Percentiles rank a stretch among this genome's conserved stretches.
phyloP scores from a whole-genome alignment of 2,329 filamentous ascomycete genomes.

The Mycosphaerella arachidis region DNA sequence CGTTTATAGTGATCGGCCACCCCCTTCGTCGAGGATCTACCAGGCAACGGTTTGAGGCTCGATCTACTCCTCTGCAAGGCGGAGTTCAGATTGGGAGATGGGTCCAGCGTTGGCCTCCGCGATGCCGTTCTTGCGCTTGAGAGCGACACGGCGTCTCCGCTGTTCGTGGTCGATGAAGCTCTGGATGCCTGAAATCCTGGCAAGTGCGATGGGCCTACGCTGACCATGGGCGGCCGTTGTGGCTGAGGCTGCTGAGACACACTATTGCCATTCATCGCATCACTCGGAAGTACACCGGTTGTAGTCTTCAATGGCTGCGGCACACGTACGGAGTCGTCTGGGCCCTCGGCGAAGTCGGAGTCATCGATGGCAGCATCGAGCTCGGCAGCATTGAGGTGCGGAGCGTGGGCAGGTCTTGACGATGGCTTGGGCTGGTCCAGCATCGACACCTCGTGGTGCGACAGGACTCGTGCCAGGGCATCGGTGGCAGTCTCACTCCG shows the following conservation, averaged over 20 bases:
- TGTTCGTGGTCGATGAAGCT: slow-evolving; percentile 43
- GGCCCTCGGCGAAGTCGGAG: slow-evolving; percentile 19
- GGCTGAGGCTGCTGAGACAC: slow-evolving; percentile 20
- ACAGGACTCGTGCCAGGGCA: slow-evolving; percentile 30
- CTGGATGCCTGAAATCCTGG: slow-evolving; percentile 45
- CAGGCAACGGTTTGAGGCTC: slow-evolving; percentile 16
- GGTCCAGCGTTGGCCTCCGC: slow-evolving; percentile 15
- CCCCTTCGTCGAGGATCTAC: slow-evolving; percentile 8
- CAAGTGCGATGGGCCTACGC: slow-evolving; percentile 45
- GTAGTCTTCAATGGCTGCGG: background rate
- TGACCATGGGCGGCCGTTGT: slow-evolving; percentile 36
- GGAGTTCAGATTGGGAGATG: slow-evolving; percentile 28
- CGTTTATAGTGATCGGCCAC: slow-evolving; percentile 64
- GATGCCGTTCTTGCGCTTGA: slow-evolving; percentile 19
- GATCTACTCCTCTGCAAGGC: slow-evolving; percentile 26
- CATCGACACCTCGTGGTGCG: slow-evolving; percentile 25
- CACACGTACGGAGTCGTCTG: slow-evolving; percentile 5
- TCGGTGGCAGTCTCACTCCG: slow-evolving; percentile 27
- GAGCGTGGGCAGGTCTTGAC: slow-evolving; percentile 8
- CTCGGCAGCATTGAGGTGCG: slow-evolving; percentile 11
- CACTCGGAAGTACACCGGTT: background rate
- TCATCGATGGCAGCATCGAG: slow-evolving; percentile 22
- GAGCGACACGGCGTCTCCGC: slow-evolving; percentile 28
- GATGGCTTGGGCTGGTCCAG: slow-evolving; percentile 13
- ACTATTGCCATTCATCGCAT: background rate